These are phyloP conservation scores for Pichia nanzhaoensis DNA, from an alignment of 805 yeast genomes.

Conservation along the genomic window DNA sequence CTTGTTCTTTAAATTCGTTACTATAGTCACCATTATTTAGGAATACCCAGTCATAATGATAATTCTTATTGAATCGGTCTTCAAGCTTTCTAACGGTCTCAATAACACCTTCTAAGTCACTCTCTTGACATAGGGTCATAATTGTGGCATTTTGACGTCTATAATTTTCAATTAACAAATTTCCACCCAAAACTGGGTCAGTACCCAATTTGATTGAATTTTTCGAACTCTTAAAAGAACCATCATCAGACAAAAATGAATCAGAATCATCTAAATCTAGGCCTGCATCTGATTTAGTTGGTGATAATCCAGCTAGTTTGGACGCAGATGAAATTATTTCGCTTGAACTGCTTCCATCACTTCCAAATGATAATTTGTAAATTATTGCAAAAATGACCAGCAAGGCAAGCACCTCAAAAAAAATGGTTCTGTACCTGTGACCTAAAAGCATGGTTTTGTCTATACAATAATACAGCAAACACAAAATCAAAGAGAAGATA, in stretches of 20 bases:
- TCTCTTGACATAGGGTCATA: slow-evolving; percentile 63
- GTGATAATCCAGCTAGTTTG: too few relatives aligned
- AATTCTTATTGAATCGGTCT: slow-evolving; percentile 71
- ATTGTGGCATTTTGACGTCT: slow-evolving; percentile 42
- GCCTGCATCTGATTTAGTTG: too few relatives aligned
- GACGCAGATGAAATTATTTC: too few relatives aligned
- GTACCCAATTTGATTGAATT: neutral
- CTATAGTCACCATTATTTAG: slow-evolving; percentile 73
- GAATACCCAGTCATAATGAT: slow-evolving; percentile 88
- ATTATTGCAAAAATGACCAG: neutral
- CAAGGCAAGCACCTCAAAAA: neutral
- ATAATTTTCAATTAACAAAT: slow-evolving; percentile 11
- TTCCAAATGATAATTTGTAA: neutral
- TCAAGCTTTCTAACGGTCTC: slow-evolving; percentile 64
- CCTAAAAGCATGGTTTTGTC: too few relatives aligned
- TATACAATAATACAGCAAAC: too few relatives aligned
- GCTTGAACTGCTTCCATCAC: too few relatives aligned
- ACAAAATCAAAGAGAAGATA: too few relatives aligned
- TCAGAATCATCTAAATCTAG: too few relatives aligned
- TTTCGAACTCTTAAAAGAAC: too few relatives aligned
- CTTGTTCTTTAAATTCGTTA: slow-evolving; percentile 56
- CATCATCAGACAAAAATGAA: too few relatives aligned
- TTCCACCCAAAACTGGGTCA: slow-evolving; percentile 7
- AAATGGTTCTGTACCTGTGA: neutral
- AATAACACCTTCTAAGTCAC: slow-evolving; percentile 51